A percentile compares a stretch with the other conserved stretches of the same genome.
Evolutionary conservation across 2,329 filamentous ascomycete species (phyloP).

Genomic region (Botrytis pseudocinerea): DNA sequence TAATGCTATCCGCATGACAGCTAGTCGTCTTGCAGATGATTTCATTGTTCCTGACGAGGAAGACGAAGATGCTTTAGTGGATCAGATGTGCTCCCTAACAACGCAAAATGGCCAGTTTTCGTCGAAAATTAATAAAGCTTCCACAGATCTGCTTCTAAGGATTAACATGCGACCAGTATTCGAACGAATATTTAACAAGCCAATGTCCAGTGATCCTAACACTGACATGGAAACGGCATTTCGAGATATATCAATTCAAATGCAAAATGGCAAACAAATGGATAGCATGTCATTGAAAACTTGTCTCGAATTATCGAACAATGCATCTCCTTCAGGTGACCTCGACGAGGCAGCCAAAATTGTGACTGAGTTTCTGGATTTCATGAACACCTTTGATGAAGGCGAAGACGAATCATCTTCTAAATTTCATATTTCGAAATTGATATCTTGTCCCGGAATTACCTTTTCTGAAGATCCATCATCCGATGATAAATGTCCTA

Average conservation of each 20-base stretch:
- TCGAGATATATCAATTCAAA: conserved; percentile 14
- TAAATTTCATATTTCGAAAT: conserved; percentile 30
- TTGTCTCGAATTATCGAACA: conserved; percentile 34
- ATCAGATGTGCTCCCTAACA: neutral
- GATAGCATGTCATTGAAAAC: conserved; percentile 18
- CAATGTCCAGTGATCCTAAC: neutral
- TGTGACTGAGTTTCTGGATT: conserved; percentile 32
- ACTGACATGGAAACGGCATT: conserved; percentile 11
- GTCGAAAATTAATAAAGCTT: neutral
- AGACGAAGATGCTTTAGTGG: conserved; percentile 8
- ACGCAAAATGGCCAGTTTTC: neutral
- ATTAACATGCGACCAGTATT: conserved; percentile 21
- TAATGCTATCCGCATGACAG: conserved; percentile 14
- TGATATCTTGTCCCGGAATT: conserved; percentile 28
- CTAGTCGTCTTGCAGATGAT: conserved; percentile 27
- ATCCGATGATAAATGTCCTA: conserved; percentile 12
- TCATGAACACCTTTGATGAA: conserved; percentile 25
- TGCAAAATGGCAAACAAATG: conserved; percentile 23
- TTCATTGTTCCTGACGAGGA: conserved; percentile 37
- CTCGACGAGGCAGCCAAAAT: conserved; percentile 32
- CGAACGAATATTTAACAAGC: conserved; percentile 14
- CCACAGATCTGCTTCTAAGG: conserved; percentile 15
- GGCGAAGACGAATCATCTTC: conserved; percentile 24
- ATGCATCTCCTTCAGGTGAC: conserved; percentile 31
- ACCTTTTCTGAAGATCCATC: conserved; percentile 14